Evolutionary conservation across 192 early-diverging fungal species (phyloP), one percentile per base, ranked within the genome.

Genomic region (Coemansia sp.): DNA sequence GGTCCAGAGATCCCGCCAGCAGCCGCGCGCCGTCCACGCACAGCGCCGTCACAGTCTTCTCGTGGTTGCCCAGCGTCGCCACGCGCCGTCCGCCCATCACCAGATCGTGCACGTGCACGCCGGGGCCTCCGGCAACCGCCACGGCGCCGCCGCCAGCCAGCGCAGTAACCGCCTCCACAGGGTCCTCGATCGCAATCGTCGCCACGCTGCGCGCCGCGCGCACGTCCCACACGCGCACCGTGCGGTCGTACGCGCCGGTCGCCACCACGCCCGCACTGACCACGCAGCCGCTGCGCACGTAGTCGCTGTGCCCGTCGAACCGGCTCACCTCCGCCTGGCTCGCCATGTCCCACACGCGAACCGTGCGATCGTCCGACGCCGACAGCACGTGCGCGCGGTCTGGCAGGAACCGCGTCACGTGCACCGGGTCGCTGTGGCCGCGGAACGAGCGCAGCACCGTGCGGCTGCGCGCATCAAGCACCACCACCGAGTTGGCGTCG

Each of bases 191-290:
- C 42, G 87, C 67, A 82, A 97, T 90, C 6, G 88, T 91, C 72
- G 92, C 87, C 13, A 84, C 84, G 81, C 92, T 32, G 91, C 16
- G 58, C 61, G 63, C 90, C 88, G 90, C 81, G 37, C 96, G 88
- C 68, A 90, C 74, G 77, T 99, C 97, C 93, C 94, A 99, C 17
- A 98, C 79, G 65, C 89, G 89, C 37, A 98, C 89, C 25, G 94
- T 95, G 69, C 97, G 93, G 83, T 99, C 97, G 70, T 99, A 99
- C 2, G 95, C 97, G 7, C 96, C 94, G 2, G 93, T 88, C 13
- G 89, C 70, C 56, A 99, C 71, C 64, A 99, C 61, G 48, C 93
- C 86, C 45, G 92, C 88, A 40, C 80, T 74, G 46, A 85, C 87
- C 65, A 94, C 87, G 49, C 86, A 76, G 9, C 88, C 95, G 22